These are phyloP conservation scores for Hypsizygus marmoreus DNA, from an alignment of 768 basidiomycete genomes.

Conservation along the genomic window DNA sequence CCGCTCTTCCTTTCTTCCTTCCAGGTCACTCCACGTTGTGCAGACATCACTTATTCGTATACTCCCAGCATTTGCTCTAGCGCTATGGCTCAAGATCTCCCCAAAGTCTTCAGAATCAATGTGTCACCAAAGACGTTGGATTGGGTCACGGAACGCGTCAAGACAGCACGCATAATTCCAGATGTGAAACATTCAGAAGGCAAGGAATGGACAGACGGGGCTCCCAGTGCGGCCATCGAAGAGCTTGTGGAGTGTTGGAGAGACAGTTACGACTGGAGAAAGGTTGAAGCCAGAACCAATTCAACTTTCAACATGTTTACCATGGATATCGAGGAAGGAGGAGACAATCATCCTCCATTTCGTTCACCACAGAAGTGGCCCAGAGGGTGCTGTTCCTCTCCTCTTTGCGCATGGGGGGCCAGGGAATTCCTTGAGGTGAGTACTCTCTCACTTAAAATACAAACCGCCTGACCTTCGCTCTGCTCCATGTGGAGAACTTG, in stretches of 20 bases:
- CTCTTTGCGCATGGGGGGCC: constrained; percentile 61
- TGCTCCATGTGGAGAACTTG: constrained; percentile 31
- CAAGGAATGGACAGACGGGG: constrained; percentile 50
- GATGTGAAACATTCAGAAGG: constrained; percentile 46
- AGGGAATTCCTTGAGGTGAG: constrained; percentile 37
- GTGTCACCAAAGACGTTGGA: constrained; percentile 39
- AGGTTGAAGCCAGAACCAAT: constrained; percentile 49
- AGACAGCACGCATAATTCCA: constrained; percentile 41
- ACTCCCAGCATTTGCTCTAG: too few relatives aligned
- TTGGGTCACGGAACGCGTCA: constrained; percentile 43
- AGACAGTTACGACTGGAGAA: constrained; percentile 50
- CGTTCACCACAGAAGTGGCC: constrained; percentile 47
- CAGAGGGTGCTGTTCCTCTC: constrained; percentile 46
- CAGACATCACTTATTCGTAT: too few relatives aligned
- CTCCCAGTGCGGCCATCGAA: constrained; percentile 40
- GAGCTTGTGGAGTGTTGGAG: constrained; percentile 49
- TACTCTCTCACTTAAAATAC: too few relatives aligned
- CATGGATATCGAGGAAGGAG: constrained; percentile 47
- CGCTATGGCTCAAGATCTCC: too few relatives aligned
- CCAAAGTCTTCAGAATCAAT: constrained; percentile 40
- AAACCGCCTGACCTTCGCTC: too few relatives aligned
- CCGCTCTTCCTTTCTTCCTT: too few relatives aligned
- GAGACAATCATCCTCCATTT: constrained; percentile 54
- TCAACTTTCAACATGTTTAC: constrained; percentile 51
- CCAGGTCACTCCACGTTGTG: too few relatives aligned